Evolutionary conservation across 2,329 filamentous ascomycete species (phyloP), one percentile per base, ranked within the genome.

Genomic region (Beauveria scarabaeidicola): DNA sequence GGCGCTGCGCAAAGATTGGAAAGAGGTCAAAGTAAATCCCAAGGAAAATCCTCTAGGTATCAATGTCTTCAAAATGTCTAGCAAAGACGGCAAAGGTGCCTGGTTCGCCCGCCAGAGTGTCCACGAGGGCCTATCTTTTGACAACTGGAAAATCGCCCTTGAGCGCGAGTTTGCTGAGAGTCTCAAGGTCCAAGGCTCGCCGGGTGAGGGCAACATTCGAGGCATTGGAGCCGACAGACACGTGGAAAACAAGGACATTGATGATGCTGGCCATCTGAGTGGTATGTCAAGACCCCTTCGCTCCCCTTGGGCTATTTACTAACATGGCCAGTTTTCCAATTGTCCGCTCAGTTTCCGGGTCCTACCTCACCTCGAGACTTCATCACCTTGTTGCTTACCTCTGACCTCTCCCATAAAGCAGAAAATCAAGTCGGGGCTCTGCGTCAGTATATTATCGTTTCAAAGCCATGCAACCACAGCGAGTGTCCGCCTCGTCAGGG

Each of bases 21-120:
- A 95, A 72, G 88, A 91, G 46, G 75, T 92, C 68, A 93, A 91
- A 73, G 74, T 90, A 59, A 84, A 81, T 46, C 73, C 82, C 3
- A 85, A 81, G 65, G 87, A 92, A 21, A 94, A 95, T 67, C 89
- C 90, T 0, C 77, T 90, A 9, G 85, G 81, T 0, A 86, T 97
- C 63, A 81, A 79, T 59, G 85, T 97, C 25, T 96, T 89, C 75
- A 96, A 95, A 71, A 80, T 94, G 61, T 76, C 80, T 0, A 84
- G 87, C 2, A 87, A 89, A 66, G 93, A 97, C 72, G 86, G 90
- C 41, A 87, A 87, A 64, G 93, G 92, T 2, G 81, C 89, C 8
- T 97, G 93, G 93, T 97, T 97, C 73, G 90, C 90, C 25, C 78
- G 93, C 59, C 79, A 88, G 52, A 96, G 91, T 69, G 79, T 96